Percentiles rank a stretch among this genome's conserved stretches.
Evolutionary conservation across 1,284 basidiomycete species (phyloP).

Genomic region (Ceratobasidium sp.): DNA sequence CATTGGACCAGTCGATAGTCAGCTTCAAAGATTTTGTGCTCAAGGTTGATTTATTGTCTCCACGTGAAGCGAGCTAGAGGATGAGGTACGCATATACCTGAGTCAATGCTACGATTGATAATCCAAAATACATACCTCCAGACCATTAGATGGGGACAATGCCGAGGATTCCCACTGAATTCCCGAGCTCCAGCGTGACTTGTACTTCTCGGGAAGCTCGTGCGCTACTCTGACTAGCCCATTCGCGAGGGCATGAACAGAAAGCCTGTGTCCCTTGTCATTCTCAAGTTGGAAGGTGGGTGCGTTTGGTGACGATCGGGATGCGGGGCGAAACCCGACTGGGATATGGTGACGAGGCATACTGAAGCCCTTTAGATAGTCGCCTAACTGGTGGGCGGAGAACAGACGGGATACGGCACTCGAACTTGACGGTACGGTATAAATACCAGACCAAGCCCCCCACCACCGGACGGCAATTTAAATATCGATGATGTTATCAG

Average conservation of each 20-base stretch:
- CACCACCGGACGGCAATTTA: background rate
- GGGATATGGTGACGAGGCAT: constrained; percentile 39
- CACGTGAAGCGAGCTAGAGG: background rate
- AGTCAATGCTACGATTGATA: background rate
- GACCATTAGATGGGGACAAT: background rate
- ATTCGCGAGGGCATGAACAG: constrained; percentile 11
- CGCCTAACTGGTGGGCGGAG: background rate
- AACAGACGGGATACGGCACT: background rate
- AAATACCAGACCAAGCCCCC: background rate
- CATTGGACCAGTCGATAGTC: constrained; percentile 32
- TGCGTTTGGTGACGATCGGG: background rate
- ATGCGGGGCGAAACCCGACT: constrained; percentile 10
- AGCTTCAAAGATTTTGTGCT: constrained; percentile 22
- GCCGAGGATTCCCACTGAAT: constrained; percentile 24
- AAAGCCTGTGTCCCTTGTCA: constrained; percentile 25
- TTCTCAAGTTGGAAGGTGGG: constrained; percentile 26
- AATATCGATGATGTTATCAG: background rate
- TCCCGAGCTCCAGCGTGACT: constrained; percentile 6
- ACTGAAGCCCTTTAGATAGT: background rate
- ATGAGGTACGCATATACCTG: background rate
- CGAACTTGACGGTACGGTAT: no score
- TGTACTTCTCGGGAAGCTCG: constrained; percentile 28
- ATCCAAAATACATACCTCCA: background rate
- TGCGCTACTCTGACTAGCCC: constrained; percentile 26
- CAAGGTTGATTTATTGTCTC: constrained; percentile 6